These are phyloP conservation scores for Phanerochaete sordida DNA, from an alignment of 768 basidiomycete species.

Conservation along the genomic window DNA sequence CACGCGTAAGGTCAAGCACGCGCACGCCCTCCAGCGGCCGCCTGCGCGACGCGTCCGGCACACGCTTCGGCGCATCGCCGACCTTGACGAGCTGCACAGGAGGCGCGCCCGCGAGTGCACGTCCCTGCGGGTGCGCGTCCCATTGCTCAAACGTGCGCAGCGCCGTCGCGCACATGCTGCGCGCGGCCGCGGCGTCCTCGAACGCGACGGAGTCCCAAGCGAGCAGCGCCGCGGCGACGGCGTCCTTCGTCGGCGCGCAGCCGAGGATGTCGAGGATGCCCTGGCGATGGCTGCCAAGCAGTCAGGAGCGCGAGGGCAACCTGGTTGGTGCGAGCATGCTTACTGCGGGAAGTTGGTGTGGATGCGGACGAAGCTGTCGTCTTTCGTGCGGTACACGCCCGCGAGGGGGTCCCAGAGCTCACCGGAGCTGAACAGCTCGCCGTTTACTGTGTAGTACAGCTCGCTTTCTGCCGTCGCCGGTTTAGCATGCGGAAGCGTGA, in stretches of 20 bases:
- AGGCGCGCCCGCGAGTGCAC: conserved; percentile 33
- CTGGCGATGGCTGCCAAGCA: conserved; percentile 39
- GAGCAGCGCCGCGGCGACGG: conserved; percentile 36
- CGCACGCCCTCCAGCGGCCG: conserved; percentile 47
- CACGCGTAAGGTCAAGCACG: conserved; percentile 57
- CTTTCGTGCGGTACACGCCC: conserved; percentile 52
- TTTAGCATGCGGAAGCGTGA: too few relatives aligned
- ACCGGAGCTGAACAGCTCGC: conserved; percentile 25
- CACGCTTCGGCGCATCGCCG: conserved; percentile 42
- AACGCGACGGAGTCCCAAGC: conserved; percentile 43
- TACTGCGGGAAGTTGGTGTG: conserved; percentile 69
- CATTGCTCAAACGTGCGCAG: conserved; percentile 47
- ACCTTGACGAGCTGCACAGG: conserved; percentile 45
- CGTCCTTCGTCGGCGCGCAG: conserved; percentile 31
- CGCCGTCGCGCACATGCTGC: conserved; percentile 48
- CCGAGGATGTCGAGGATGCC: conserved; percentile 47
- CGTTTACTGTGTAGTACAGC: conserved; percentile 45
- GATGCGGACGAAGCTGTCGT: conserved; percentile 47
- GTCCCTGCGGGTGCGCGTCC: conserved; percentile 46
- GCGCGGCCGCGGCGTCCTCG: conserved; percentile 42
- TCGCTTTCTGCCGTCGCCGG: conserved; percentile 40
- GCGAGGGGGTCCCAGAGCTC: conserved; percentile 46
- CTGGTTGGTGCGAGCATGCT: conserved; percentile 13
- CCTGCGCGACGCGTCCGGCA: background rate
- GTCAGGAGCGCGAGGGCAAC: background rate